Base-by-base conservation (phyloP, 2,329 filamentous ascomycete species). In the Trichoderma aggressivum region DNA sequence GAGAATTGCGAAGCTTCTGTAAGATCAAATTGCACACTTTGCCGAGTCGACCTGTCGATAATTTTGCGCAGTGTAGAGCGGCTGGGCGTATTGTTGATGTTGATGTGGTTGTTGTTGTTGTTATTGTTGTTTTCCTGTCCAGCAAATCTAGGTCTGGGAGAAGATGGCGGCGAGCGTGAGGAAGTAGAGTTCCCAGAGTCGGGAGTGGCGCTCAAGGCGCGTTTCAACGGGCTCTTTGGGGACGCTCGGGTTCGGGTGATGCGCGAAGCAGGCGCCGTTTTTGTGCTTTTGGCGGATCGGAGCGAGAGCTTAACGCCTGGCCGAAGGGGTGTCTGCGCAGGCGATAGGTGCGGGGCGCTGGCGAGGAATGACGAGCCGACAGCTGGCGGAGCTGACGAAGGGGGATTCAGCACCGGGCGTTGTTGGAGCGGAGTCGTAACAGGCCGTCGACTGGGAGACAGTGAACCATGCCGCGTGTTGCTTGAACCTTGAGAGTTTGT, bases 181-280 rank as follows among this genome's bases (percentile, higher is more conserved):
- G 60, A 87, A 82, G 39, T 58, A 26, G 88, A 85, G 81, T 96
- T 97, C 34, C 89, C 92, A 74, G 89, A 86, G 77, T 94, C 92
- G 7, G 88, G 85, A 39, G 90, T 89, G 76, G 90, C 86, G 78
- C 86, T 91, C 72, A 97, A 85, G 59, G 89, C 91, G 78, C 94
- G 91, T 79, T 94, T 93, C 67, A 92, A 85, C 11, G 95, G 94
- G 79, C 93, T 97, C 80, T 91, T 92, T 3, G 92, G 92, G 58
- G 92, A 94, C 26, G 89, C 90, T 74, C 91, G 90, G 34, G 85
- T 82, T 73, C 92, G 89, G 55, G 89, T 86, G 43, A 87, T 81
- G 73, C 88, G 86, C 16, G 74, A 76, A 26, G 71, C 59, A 32
- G 71, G 61, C 69, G 86, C 83, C 68, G 88, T 85, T 72, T 87